Base-by-base conservation (phyloP, 2,329 filamentous ascomycete genomes). In the Teratosphaeria nubilosa region DNA sequence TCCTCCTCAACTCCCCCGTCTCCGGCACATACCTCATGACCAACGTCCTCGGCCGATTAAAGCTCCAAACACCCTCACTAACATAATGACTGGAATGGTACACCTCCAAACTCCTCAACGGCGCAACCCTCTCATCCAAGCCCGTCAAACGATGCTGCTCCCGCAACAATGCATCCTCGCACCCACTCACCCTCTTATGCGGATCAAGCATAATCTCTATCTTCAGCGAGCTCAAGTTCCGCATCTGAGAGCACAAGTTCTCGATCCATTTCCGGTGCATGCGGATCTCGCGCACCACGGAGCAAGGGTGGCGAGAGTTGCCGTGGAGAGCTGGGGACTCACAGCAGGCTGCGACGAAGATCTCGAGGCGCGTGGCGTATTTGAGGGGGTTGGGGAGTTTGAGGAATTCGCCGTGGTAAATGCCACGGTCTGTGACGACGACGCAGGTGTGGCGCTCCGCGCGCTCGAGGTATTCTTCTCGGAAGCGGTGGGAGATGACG, bases 1-100 rank as follows among this genome's bases (percentile, higher is more conserved):
- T 69, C 56, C 68, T 63, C 56, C 73, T 68, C 25, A 69, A 66
- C 61, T 71, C 72, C 34, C 66, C 63, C 51, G 72, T 53, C 51
- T 34, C 51, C 1, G 31, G 25, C 25, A 30, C 51, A 58, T 6
- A 58, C 61, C 51, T 60, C 58, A 6, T 65, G 62, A 34, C 62
- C 52, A 57, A 55, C 20, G 24, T 58, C 45, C 56, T 30, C 37
- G 50, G 32, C 57, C 32, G 51, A 34, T 30, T 31, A 48, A 60
- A 60, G 32, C 55, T 60, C 59, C 59, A 60, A 11, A 27, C 48
- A 16, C 20, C 37, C 22, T 25, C 31, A 54, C 51, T 57, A 5
- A 50, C 51, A 31, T 32, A 55, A 31, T 60, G 58, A 48, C 56
- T 57, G 16, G 51, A 56, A 32, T 60, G 54, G 20, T 31, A 60